Evolutionary conservation across 192 early-diverging fungal genomes (phyloP).

Genomic region (Linderina pennispora): DNA sequence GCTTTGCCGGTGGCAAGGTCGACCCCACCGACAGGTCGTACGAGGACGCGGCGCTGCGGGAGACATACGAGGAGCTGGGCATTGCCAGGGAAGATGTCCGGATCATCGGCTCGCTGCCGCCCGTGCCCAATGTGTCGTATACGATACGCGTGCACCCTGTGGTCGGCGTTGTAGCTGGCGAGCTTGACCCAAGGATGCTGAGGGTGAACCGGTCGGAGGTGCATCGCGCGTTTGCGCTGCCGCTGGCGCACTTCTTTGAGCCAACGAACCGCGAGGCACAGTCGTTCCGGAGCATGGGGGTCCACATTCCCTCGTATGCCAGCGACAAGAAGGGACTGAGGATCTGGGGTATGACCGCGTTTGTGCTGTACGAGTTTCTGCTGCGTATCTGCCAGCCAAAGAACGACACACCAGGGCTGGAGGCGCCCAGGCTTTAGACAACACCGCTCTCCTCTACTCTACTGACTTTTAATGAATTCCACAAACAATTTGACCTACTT

Average conservation of each 20-base stretch:
- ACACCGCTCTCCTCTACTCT: no score
- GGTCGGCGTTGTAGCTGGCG: constrained; percentile 49
- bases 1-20: constrained; percentile 72
- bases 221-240: constrained; percentile 57
- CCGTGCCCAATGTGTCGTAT: constrained; percentile 55
- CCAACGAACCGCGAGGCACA: constrained; percentile 29
- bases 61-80: constrained; percentile 74
- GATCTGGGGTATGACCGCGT: constrained; percentile 80
- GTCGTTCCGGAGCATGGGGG: constrained; percentile 48
- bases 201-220: constrained; percentile 64
- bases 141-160: constrained; percentile 57
- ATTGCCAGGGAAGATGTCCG: constrained; percentile 41
- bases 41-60: constrained; percentile 66
- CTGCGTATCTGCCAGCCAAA: constrained; percentile 5
- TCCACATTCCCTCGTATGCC: constrained; percentile 56
- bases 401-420: constrained; percentile 1
- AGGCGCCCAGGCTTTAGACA: neutral
- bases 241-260: constrained; percentile 58
- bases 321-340: constrained; percentile 47
- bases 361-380: constrained; percentile 58
- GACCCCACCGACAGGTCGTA: constrained; percentile 54
- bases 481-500: no score
- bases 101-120: constrained; percentile 56
- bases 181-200: constrained; percentile 39
- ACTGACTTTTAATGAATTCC: no score